Conservation (phyloP, 2,329 filamentous ascomycete genomes). For the Trichoderma koningii region DNA sequence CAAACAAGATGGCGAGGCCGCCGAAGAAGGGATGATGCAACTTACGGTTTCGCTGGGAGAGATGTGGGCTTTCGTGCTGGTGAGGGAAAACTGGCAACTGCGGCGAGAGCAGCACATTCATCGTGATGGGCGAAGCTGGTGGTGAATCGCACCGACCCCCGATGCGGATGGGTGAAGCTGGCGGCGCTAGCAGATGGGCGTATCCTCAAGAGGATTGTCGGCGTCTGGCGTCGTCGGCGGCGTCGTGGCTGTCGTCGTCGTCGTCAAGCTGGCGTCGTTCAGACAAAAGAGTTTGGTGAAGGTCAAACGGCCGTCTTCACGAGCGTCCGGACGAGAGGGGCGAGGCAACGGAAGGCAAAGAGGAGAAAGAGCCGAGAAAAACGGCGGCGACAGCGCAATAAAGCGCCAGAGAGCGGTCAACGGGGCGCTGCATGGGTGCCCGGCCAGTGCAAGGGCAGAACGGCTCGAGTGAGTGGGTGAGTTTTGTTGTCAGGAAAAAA, state of each 20-base stretch:
- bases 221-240: too few species aligned
- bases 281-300: too few species aligned
- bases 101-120: conserved; percentile 65
- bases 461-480: conserved; percentile 11
- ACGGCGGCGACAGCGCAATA: conserved; percentile 18
- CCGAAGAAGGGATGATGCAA: conserved; percentile 30
- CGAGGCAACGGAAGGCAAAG: conserved; percentile 21
- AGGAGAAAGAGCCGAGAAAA: conserved; percentile 23
- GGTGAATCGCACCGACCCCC: not conserved
- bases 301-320: conserved; percentile 3
- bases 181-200: not conserved
- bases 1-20: not conserved
- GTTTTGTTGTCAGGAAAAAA: conserved; percentile 20
- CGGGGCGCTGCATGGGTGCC: conserved; percentile 29
- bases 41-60: conserved; percentile 58
- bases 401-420: conserved; percentile 29
- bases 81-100: conserved; percentile 62
- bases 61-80: conserved; percentile 57
- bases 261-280: too few species aligned
- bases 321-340: conserved; percentile 19
- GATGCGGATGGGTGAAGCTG: not conserved
- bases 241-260: too few species aligned
- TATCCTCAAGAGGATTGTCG: too few species aligned
- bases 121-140: conserved; percentile 40
- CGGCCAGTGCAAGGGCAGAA: conserved; percentile 27